Evolutionary conservation across 1,284 basidiomycete species (phyloP), one percentile per base, ranked within the genome.

Genomic region (Cryptococcus sp.): DNA sequence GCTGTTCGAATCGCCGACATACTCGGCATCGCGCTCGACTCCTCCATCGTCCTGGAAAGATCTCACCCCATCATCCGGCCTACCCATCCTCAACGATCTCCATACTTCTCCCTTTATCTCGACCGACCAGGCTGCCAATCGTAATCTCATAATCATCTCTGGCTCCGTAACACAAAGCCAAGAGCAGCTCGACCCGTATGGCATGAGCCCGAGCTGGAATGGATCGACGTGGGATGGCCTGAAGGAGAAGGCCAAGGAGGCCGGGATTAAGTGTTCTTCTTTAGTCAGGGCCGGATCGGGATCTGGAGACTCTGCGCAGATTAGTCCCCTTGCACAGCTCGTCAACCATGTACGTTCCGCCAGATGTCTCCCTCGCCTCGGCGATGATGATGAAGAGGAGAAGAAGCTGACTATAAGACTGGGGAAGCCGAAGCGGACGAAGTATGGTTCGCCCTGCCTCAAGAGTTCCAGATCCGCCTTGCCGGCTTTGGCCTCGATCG

Each of bases 381-480:
- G n/a, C n/a, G n/a, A n/a, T n/a, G n/a, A n/a, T n/a, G n/a, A n/a
- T n/a, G n/a, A n/a, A n/a, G n/a, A n/a, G n/a, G n/a, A n/a, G n/a
- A 43, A 46, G 24, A 47, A 21, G 35, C 44, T 55, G 5, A 50
- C 18, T 33, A n/a, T 19, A 19, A 61, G 57, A 32, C 39, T 7
- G 50, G 48, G 5, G 33, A 44, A 18, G 37, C 28, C 16, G 22
- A 38, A 4, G 25, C 44, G 5, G 59, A 59, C 32, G 44, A 58
- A 18, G 36, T 50, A 2, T 63, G 60, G 60, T 63, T 63, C 45
- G 43, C 44, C 11, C 22, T 54, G n/a, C 57, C 58, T 7, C 18
- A 36, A 3, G 53, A 56, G 16, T 33, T 47, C 2, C 51, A 60
- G 5, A 21, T 59, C 4, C 28, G 22, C 19, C 26, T 63, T 16